Conservation (phyloP, 2,329 filamentous ascomycete genomes). For the Mariannaea elegans region DNA sequence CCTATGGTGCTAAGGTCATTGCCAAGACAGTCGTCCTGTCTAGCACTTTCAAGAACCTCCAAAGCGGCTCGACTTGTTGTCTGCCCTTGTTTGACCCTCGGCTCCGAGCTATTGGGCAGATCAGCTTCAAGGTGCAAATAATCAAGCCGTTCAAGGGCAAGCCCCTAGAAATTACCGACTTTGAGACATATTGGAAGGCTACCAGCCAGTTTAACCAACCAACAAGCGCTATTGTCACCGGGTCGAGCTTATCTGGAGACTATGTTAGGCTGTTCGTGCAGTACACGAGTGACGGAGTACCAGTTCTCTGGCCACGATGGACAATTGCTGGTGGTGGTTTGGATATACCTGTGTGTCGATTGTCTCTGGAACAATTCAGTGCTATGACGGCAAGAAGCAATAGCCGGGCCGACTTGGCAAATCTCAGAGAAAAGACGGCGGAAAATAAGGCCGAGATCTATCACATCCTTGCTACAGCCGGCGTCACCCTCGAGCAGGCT, state of each 20-base stretch:
- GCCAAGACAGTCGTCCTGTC: conserved; percentile 94
- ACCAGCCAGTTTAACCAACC: conserved; percentile 87
- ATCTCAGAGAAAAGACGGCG: conserved; percentile 56
- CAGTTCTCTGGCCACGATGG: conserved; percentile 89
- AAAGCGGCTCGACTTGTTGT: conserved; percentile 81
- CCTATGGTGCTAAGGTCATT: conserved; percentile 96
- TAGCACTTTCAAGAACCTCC: conserved; percentile 79
- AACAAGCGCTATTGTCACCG: conserved; percentile 88
- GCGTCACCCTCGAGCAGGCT: conserved; percentile 81
- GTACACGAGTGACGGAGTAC: conserved; percentile 85
- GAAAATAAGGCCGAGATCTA: conserved; percentile 73
- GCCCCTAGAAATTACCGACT: conserved; percentile 95
- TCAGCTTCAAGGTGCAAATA: conserved; percentile 93
- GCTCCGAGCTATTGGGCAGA: conserved; percentile 89
- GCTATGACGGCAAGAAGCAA: conserved; percentile 57
- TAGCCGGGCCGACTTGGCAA: conserved; percentile 54
- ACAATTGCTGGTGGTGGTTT: conserved; percentile 78
- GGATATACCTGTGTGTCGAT: conserved; percentile 81
- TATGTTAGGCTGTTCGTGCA: conserved; percentile 94
- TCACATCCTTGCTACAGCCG: conserved; percentile 75
- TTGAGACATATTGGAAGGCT: conserved; percentile 99
- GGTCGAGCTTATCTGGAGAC: conserved; percentile 94
- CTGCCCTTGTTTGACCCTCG: conserved; percentile 93
- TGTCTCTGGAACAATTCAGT: conserved; percentile 78
- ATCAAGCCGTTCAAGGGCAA: conserved; percentile 95